Evolutionary conservation across 768 basidiomycete genomes (phyloP), one percentile per base, ranked within the genome.

Genomic region (Phanerochaete carnosa): DNA sequence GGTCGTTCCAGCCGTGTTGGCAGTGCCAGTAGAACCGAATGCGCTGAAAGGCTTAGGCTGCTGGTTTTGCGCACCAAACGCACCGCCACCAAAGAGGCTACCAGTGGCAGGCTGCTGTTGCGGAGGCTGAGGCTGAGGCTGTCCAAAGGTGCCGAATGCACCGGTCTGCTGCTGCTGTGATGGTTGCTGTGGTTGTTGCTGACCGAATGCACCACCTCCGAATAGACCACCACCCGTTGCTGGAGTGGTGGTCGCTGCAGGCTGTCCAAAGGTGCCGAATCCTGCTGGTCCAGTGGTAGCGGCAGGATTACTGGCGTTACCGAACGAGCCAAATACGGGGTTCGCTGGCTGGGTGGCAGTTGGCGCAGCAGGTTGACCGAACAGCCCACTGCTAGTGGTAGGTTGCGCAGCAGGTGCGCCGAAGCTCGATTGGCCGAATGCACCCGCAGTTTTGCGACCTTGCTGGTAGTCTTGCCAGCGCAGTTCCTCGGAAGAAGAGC

Each of bases 401-500:
- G 67, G 69, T 4, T 70, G 65, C 25, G 68, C 68, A 9, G 69
- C 58, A 22, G 72, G 59, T 8, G 64, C 60, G 15, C 74, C 77
- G 45, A 79, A 77, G 11, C 72, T 59, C 16, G 68, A 25, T 28
- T 74, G 67, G 16, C 74, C 74, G 57, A 77, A 79, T 11, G 67
- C 66, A 3, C 65, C 67, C 1, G 77, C 77, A 0, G 78, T 76
- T 62, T 82, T 83, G 23, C 80, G 72, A 37, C 75, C 75, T 49
- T 79, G 78, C 23, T 72, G 70, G 59, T 83, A 83, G 65, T 83
- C 81, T 74, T 81, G 79, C 23, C 72, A 30, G 30, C 80, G 79
- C 5, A 83, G 66, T 72, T 83, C 81, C 77, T 79, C 69, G 62
- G 91, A 83, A 23, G 92, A 95, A 62, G 82, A 86, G 45, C 89